Evolutionary conservation across 768 basidiomycete genomes (phyloP).

Genomic region (Amanita brunnescens): DNA sequence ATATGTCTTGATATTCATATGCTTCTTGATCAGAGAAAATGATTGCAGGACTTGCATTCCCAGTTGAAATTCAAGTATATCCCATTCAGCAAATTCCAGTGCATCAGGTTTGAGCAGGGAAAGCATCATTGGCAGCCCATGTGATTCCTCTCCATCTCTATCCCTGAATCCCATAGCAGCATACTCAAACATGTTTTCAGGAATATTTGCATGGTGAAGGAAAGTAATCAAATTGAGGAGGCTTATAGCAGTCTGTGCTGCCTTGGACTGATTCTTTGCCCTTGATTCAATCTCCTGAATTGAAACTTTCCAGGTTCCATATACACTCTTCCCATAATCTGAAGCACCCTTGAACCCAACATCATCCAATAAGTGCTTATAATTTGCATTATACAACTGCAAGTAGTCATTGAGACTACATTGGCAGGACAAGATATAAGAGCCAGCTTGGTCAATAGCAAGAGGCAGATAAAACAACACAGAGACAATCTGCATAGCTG

Average conservation of each 20-base stretch:
- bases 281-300: constrained; percentile 10
- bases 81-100: constrained; percentile 7
- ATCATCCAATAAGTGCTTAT: constrained; percentile 8
- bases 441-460: constrained; percentile 15
- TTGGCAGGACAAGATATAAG: constrained; percentile 10
- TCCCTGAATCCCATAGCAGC: constrained; percentile 6
- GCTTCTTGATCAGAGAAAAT: constrained; percentile 12
- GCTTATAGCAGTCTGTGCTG: constrained; percentile 13
- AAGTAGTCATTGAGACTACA: constrained; percentile 12
- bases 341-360: constrained; percentile 10
- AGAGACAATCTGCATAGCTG: constrained; percentile 10
- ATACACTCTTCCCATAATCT: constrained; percentile 12
- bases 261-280: neutral
- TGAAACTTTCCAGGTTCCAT: constrained; percentile 16
- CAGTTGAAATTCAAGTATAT: constrained; percentile 8
- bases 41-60: constrained; percentile 13
- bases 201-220: constrained; percentile 13
- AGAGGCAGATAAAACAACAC: constrained; percentile 3
- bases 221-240: constrained; percentile 12
- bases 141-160: neutral
- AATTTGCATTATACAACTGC: constrained; percentile 5
- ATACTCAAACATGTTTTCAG: constrained; percentile 9
- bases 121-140: neutral
- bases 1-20: constrained; percentile 1
- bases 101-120: neutral